phyloP scores from a whole-genome alignment of 179 eudicot genomes.

The Carnegiea gigantea region DNA sequence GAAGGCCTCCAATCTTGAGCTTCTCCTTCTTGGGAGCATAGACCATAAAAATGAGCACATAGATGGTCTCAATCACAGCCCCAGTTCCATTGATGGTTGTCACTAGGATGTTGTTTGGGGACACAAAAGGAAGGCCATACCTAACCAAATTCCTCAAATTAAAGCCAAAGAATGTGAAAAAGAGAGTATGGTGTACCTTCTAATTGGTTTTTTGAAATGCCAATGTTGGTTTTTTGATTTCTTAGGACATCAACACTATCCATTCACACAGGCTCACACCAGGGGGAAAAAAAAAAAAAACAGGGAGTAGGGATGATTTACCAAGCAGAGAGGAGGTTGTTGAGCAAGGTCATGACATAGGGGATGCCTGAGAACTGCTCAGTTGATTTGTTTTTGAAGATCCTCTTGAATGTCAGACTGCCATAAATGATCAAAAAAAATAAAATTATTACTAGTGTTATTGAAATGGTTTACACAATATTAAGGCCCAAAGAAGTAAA shows the following conservation, averaged over 20 bases:
- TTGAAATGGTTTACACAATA: neutral
- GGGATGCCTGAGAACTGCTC: constrained; percentile 87
- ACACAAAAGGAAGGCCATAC: constrained; percentile 91
- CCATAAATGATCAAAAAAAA: constrained; percentile 2
- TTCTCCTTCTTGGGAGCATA: constrained; percentile 79
- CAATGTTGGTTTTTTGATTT: neutral
- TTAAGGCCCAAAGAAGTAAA: neutral
- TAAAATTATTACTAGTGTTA: neutral
- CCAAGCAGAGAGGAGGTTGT: constrained; percentile 91
- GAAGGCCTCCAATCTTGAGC: constrained; percentile 56
- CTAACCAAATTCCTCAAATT: constrained; percentile 28
- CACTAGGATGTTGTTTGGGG: constrained; percentile 75
- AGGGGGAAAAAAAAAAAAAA: too few species aligned
- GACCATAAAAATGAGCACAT: constrained; percentile 57
- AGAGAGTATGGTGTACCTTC: neutral
- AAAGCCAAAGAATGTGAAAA: neutral
- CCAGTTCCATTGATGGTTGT: constrained; percentile 82
- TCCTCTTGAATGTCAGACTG: constrained; percentile 85
- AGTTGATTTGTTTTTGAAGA: constrained; percentile 58
- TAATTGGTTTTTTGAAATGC: neutral
- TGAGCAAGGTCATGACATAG: constrained; percentile 85
- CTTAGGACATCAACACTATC: neutral
- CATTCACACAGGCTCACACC: neutral
- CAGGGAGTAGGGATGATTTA: constrained; percentile 10
- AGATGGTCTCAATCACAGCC: constrained; percentile 70